Evolutionary conservation across 768 basidiomycete genomes (phyloP).

Genomic region (Infundibulicybe gibba): DNA sequence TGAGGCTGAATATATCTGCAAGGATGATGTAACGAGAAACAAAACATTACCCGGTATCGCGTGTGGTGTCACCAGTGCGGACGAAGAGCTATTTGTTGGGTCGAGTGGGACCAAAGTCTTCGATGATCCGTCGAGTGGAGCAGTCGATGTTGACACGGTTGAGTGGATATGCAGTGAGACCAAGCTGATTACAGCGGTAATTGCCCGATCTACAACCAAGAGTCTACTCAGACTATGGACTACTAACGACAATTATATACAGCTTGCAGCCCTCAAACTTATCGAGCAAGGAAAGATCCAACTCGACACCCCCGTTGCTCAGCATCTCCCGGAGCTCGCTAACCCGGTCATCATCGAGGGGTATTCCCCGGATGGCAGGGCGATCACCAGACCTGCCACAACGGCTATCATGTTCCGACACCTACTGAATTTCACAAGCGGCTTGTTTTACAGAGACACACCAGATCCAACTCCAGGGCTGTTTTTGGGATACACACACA

Average conservation of each 20-base stretch:
- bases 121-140: constrained; percentile 19
- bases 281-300: constrained; percentile 21
- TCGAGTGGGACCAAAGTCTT: constrained; percentile 14
- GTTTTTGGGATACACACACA: constrained; percentile 12
- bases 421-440: constrained; percentile 27
- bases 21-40: too few species aligned
- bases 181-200: constrained; percentile 29
- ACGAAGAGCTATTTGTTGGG: constrained; percentile 22
- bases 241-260: not conserved
- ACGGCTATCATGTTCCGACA: constrained; percentile 17
- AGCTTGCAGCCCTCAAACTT: not conserved
- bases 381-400: constrained; percentile 16
- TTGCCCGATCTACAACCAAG: too few species aligned
- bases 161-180: constrained; percentile 37
- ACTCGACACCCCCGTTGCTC: constrained; percentile 16
- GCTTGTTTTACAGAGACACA: constrained; percentile 19
- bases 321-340: constrained; percentile 22
- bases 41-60: constrained; percentile 20
- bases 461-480: constrained; percentile 8
- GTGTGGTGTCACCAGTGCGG: constrained; percentile 20
- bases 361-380: constrained; percentile 10
- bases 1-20: too few species aligned
- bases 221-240: too few species aligned
- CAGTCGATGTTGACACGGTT: constrained; percentile 20
- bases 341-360: constrained; percentile 18